Base-by-base conservation (phyloP, 768 basidiomycete genomes). In the Serendipita sp. region DNA sequence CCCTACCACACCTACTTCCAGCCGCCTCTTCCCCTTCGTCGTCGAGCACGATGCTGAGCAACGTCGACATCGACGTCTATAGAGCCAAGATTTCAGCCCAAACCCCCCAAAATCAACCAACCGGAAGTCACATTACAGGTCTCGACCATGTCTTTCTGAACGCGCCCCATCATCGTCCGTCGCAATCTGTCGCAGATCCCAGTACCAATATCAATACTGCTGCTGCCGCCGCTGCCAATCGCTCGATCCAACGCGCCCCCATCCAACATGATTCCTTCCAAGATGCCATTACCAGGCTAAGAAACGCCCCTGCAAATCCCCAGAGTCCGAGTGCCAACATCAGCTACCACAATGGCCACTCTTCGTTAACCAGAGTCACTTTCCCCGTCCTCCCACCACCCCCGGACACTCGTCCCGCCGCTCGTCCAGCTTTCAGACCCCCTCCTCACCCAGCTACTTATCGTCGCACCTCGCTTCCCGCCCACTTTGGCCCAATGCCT, bases 121-220 rank as follows among this genome's bases (percentile, higher is more conserved):
- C n/a, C 28, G 56, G 56, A 60, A 60, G 2, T 60, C 16, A 60
- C 56, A 30, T n/a, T n/a, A 60, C 56, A 60, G 56, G 56, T 60
- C 36, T 60, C 36, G 56, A 60, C 56, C 56, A 60, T 60, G 56
- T 60, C 56, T 60, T 60, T 60, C 56, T 60, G 36, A 60, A 60
- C 56, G 56, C 56, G 36, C 56, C 56, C 30, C 56, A 8, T 7
- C 48, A 36, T 36, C 56, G 56, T 36, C 56, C 56, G 36, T 60
- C 56, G 16, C 41, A 41, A 35, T 60, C 30, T 60, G 28, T 36
- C 56, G 41, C 41, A 41, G 36, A 60, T 23, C 56, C 30, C 28
- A 60, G 23, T 23, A 23, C 23, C 23, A 23, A 23, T 23, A 23
- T 23, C 23, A 23, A 23, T 23, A 23, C 23, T 23, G 23, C 23